phyloP scores from a whole-genome alignment of 768 basidiomycete species.

The Hericium erinaceus region DNA sequence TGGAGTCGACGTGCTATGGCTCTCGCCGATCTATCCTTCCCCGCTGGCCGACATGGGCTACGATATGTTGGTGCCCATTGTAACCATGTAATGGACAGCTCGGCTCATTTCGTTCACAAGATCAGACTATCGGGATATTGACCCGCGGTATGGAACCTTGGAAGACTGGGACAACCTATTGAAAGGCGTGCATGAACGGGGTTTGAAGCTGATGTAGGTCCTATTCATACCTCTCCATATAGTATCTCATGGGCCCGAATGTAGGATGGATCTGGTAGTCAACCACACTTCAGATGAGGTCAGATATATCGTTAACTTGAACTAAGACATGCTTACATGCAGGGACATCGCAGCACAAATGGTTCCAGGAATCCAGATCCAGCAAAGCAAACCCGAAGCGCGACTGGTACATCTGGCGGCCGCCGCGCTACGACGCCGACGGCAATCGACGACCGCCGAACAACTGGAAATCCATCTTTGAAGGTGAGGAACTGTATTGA shows the following conservation, averaged over 20 bases:
- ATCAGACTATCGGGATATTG: constrained; percentile 55
- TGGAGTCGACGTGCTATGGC: constrained; percentile 62
- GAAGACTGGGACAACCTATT: constrained; percentile 50
- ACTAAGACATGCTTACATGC: constrained; percentile 1
- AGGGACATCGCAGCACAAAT: constrained; percentile 42
- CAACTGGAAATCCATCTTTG: constrained; percentile 64
- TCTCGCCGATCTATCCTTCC: constrained; percentile 61
- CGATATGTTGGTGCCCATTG: constrained; percentile 40
- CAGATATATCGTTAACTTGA: background rate
- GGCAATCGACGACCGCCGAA: constrained; percentile 57
- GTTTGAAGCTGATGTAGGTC: constrained; percentile 62
- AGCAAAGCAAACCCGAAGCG: constrained; percentile 47
- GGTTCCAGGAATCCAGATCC: constrained; percentile 57
- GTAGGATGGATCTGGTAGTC: constrained; percentile 69
- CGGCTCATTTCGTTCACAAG: constrained; percentile 23
- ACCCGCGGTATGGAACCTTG: constrained; percentile 56
- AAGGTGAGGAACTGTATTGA: constrained; percentile 30
- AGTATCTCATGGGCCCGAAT: background rate
- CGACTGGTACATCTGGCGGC: constrained; percentile 73
- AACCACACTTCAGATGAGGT: constrained; percentile 68
- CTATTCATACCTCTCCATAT: background rate
- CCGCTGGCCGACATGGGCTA: constrained; percentile 70
- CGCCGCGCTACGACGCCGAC: constrained; percentile 39
- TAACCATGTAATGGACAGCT: background rate
- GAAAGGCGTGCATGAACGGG: constrained; percentile 44